Conservation (phyloP, 805 yeast genomes). For the Candida sanyiensis region DNA sequence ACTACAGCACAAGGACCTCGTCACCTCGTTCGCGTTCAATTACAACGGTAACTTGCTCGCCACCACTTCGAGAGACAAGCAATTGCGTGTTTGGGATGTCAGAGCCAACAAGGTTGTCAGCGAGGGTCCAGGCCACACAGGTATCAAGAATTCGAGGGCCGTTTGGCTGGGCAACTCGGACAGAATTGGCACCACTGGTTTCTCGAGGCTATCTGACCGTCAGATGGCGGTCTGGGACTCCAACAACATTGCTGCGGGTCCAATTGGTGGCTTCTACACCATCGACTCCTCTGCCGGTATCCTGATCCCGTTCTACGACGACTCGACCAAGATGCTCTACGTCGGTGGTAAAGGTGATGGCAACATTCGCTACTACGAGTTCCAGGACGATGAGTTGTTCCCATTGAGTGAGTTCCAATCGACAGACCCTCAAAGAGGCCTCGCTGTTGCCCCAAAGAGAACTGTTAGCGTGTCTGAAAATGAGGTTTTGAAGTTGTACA, state of each 20-base stretch:
- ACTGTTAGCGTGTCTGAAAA: constrained; percentile 73
- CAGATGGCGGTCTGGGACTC: constrained; percentile 95
- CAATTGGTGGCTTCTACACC: constrained; percentile 81
- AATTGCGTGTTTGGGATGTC: constrained; percentile 86
- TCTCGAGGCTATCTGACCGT: constrained; percentile 87
- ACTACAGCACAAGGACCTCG: constrained; percentile 81
- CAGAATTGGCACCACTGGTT: constrained; percentile 89
- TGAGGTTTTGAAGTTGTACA: constrained; percentile 77
- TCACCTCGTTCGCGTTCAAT: constrained; percentile 89
- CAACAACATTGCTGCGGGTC: constrained; percentile 65
- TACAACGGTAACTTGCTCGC: constrained; percentile 84
- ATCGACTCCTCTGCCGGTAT: constrained; percentile 92
- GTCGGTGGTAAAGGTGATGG: constrained; percentile 98
- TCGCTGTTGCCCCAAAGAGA: constrained; percentile 83
- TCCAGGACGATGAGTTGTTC: constrained; percentile 73
- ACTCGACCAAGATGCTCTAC: constrained; percentile 69
- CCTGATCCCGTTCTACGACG: constrained; percentile 86
- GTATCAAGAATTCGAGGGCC: constrained; percentile 86
- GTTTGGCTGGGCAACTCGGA: constrained; percentile 87
- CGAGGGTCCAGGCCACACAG: constrained; percentile 87
- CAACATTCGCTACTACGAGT: constrained; percentile 90
- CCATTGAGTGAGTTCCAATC: constrained; percentile 88
- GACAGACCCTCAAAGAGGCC: constrained; percentile 92
- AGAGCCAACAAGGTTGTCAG: constrained; percentile 66
- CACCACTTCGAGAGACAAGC: constrained; percentile 87